Evolutionary conservation across 2,329 filamentous ascomycete genomes (phyloP), one percentile per base, ranked within the genome.

Genomic region (Alternaria burnsii): DNA sequence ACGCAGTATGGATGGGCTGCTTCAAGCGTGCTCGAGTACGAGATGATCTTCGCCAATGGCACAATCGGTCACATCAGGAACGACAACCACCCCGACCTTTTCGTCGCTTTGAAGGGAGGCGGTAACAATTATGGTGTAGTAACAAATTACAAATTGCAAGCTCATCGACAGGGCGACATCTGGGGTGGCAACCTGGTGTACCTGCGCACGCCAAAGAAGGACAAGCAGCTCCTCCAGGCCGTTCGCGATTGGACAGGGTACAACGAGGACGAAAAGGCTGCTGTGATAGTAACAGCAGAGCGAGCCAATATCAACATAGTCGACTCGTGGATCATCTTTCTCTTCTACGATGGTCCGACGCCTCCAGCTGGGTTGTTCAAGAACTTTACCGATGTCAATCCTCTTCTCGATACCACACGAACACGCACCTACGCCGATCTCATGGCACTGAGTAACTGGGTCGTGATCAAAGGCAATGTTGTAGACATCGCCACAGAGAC

Each of bases 191-290:
- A 80, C 68, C 76, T 80, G 30, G 64, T 83, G 46, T 82, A 79
- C 67, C 57, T 82, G 71, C 71, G 71, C 63, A 46, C 66, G 65
- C 47, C 76, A 75, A 67, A 71, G 77, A 67, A 79, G 40, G 71
- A 80, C 5, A 69, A 77, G 5, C 68, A 75, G 5, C 52, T 88
- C 1, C 76, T 87, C 12, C 73, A 75, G 3, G 84, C 84, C 1
- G 75, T 85, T 4, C 81, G 82, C 22, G 83, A 87, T 71, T 88
- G 88, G 66, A 86, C 85, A 6, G 81, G 84, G 65, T 73, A 74
- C 59, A 79, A 88, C 72, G 86, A 87, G 69, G 73, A 76, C 52
- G 63, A 70, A 8, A 73, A 71, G 41, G 73, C 72, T n/a, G 69
- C 72, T 20, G 70, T 76, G 3, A 76, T 76, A 18, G 70, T 74